phyloP scores from a whole-genome alignment of 1,284 basidiomycete genomes.

The Leccinum pallidistipes region DNA sequence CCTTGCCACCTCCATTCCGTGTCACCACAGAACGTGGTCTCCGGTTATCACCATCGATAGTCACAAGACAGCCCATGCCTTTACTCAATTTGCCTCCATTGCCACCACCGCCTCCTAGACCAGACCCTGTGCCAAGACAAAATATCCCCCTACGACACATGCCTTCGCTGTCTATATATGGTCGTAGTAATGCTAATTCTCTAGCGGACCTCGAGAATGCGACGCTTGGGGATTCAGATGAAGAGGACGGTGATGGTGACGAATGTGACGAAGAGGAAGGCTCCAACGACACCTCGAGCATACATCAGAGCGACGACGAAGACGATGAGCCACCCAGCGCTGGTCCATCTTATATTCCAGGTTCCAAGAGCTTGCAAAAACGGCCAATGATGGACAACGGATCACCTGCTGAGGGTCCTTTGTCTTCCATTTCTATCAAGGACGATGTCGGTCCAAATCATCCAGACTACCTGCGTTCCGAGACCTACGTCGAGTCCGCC shows the following conservation, averaged over 20 bases:
- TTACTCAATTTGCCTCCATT: slow-evolving; percentile 27
- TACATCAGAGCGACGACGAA: slow-evolving; percentile 39
- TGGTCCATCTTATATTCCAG: slow-evolving; percentile 22
- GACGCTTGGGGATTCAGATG: slow-evolving; percentile 39
- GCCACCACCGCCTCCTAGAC: slow-evolving; percentile 19
- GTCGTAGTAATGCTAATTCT: slow-evolving; percentile 37
- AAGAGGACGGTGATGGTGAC: slow-evolving; percentile 29
- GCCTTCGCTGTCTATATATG: slow-evolving; percentile 51
- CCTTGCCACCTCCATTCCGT: slow-evolving; percentile 28
- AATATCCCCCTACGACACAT: slow-evolving; percentile 43
- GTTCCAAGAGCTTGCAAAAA: slow-evolving; percentile 19
- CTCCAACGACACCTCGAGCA: slow-evolving; percentile 21
- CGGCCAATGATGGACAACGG: slow-evolving; percentile 9
- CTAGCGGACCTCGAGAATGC: slow-evolving; percentile 41
- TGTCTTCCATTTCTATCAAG: slow-evolving; percentile 4
- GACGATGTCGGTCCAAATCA: slow-evolving; percentile 9
- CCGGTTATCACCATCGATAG: slow-evolving; percentile 33
- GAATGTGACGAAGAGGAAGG: slow-evolving; percentile 38
- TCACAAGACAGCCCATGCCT: slow-evolving; percentile 32
- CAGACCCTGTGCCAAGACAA: slow-evolving; percentile 19
- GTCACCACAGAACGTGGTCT: slow-evolving; percentile 31
- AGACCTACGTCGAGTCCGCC: slow-evolving; percentile 15
- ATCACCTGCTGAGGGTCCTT: slow-evolving; percentile 2
- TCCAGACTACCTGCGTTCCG: slow-evolving; percentile 34
- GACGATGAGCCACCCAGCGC: slow-evolving; percentile 25